Evolutionary conservation across 164 flowering plant genomes (phyloP).

Genomic region (Vitis vinifera): DNA sequence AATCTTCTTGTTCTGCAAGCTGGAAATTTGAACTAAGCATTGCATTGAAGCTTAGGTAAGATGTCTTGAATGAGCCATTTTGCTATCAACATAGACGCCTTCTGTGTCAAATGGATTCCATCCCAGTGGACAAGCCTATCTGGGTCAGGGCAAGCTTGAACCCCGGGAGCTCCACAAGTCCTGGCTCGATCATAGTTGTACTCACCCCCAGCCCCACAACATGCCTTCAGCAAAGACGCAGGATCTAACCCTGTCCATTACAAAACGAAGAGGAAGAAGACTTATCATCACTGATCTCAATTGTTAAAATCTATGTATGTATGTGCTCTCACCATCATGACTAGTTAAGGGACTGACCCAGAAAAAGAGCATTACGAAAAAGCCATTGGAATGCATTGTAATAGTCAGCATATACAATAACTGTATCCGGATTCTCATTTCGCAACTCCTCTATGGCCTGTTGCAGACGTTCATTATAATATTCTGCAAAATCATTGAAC

Average conservation of each 20-base stretch:
- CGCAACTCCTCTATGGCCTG: conserved; percentile 9
- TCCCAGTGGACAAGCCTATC: conserved; percentile 20
- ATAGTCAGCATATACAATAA: conserved; percentile 14
- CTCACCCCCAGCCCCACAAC: conserved; percentile 24
- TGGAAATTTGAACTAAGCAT: too few relatives aligned
- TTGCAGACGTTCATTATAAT: conserved; percentile 22
- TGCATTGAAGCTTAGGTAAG: neutral
- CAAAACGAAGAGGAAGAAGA: too few relatives aligned
- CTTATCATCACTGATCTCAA: too few relatives aligned
- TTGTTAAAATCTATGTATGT: too few relatives aligned
- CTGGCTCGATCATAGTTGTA: conserved; percentile 15
- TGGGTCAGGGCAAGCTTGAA: conserved; percentile 15
- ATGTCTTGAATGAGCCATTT: conserved; percentile 6
- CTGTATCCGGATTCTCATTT: conserved; percentile 1
- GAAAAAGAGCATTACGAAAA: neutral
- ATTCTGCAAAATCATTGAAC: conserved; percentile 19
- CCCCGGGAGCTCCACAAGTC: conserved; percentile 18
- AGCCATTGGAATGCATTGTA: conserved; percentile 6
- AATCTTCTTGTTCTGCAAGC: too few relatives aligned
- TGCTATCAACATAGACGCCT: conserved; percentile 11
- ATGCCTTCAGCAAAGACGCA: conserved; percentile 8
- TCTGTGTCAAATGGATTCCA: conserved; percentile 26
- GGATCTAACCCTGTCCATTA: conserved; percentile 7
- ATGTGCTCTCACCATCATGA: too few relatives aligned
- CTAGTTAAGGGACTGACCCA: too few relatives aligned